Percentiles rank a stretch among this genome's conserved stretches.
Evolutionary conservation across 192 early-diverging fungal genomes (phyloP).

Genomic region (Backusella liffmaniae): DNA sequence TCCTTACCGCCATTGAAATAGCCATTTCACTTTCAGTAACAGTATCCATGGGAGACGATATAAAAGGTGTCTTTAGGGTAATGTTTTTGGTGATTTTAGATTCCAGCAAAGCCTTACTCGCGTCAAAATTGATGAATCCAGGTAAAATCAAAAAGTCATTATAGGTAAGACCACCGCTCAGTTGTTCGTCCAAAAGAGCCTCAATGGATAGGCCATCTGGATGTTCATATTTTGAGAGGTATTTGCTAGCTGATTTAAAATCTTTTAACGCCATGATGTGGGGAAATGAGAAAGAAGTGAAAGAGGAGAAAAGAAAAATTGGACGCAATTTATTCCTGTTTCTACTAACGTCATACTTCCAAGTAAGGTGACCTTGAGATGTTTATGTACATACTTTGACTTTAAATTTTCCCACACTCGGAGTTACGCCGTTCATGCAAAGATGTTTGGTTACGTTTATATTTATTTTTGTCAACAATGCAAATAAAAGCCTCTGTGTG

Average conservation of each 20-base stretch:
- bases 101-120: conserved; percentile 74
- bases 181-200: conserved; percentile 79
- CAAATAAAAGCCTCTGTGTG: too few species aligned
- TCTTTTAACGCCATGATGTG: neutral
- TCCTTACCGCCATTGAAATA: conserved; percentile 89
- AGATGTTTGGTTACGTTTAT: too few species aligned
- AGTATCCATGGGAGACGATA: conserved; percentile 98
- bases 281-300: neutral
- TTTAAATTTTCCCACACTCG: neutral
- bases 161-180: conserved; percentile 92
- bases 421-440: neutral
- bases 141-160: conserved; percentile 98
- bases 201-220: conserved; percentile 82
- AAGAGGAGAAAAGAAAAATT: neutral
- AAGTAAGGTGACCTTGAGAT: neutral
- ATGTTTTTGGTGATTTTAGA: conserved; percentile 89
- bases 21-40: conserved; percentile 99
- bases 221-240: conserved; percentile 29
- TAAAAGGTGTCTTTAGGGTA: conserved; percentile 88
- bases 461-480: too few species aligned
- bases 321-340: neutral
- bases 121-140: conserved; percentile 93
- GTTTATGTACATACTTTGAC: neutral
- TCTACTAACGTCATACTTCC: neutral
- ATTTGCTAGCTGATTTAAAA: neutral